Percentiles rank a stretch among this genome's conserved stretches.
phyloP scores from a whole-genome alignment of 1,284 basidiomycete species.

The Pseudozyma hubeiensis region DNA sequence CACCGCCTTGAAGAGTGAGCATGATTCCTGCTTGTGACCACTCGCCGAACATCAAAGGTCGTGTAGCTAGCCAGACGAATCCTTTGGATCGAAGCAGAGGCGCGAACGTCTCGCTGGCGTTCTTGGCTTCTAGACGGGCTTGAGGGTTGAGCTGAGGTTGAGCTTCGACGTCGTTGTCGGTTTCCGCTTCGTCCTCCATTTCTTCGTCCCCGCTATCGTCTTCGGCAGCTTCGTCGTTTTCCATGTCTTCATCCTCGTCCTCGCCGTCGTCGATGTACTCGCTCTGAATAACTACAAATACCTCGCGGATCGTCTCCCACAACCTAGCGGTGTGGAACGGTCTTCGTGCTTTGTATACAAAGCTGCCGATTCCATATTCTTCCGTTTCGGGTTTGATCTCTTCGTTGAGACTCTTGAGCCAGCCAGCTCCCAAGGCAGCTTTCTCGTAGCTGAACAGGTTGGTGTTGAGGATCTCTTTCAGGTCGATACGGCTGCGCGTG shows the following conservation, averaged over 20 bases:
- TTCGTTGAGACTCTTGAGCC: constrained; percentile 71
- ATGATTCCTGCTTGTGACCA: constrained; percentile 71
- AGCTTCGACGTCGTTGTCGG: constrained; percentile 52
- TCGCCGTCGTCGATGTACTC: constrained; percentile 68
- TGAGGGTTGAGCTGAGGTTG: constrained; percentile 71
- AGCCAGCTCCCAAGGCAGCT: constrained; percentile 70
- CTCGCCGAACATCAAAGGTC: constrained; percentile 69
- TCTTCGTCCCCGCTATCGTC: constrained; percentile 18
- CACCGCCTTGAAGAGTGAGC: constrained; percentile 70
- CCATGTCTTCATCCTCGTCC: constrained; percentile 27
- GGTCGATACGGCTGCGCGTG: constrained; percentile 67
- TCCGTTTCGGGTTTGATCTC: constrained; percentile 71
- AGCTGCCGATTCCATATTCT: constrained; percentile 63
- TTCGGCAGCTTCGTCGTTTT: constrained; percentile 9
- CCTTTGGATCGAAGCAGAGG: constrained; percentile 71
- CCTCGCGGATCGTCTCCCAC: constrained; percentile 70
- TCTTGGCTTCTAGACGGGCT: constrained; percentile 69
- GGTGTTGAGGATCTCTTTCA: constrained; percentile 69
- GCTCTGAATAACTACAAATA: constrained; percentile 70
- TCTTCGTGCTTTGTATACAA: constrained; percentile 60
- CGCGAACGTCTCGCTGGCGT: constrained; percentile 67
- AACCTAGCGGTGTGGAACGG: constrained; percentile 71
- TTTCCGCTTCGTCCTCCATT: constrained; percentile 46
- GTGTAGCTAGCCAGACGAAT: constrained; percentile 70
- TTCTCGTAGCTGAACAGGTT: constrained; percentile 70